A percentile compares a stretch with the other conserved stretches of the same genome.
phyloP scores from a whole-genome alignment of 2,329 filamentous ascomycete genomes.

The Pseudocercospora ulei region DNA sequence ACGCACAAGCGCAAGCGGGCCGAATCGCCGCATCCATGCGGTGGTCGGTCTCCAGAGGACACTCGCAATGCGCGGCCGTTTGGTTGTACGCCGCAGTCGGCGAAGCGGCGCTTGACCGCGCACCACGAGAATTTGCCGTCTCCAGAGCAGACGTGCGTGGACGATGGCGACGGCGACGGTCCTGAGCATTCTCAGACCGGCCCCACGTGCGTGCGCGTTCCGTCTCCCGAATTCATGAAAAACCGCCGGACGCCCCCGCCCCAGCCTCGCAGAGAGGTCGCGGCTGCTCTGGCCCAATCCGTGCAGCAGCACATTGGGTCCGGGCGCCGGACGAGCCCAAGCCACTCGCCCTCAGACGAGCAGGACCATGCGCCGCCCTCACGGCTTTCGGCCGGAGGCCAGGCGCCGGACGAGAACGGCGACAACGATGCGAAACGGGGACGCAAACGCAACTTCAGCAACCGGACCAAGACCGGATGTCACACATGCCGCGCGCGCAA shows the following conservation, averaged over 20 bases:
- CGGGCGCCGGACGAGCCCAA: constrained; percentile 26
- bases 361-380: constrained; percentile 33
- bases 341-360: constrained; percentile 32
- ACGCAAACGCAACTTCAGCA: constrained; percentile 75
- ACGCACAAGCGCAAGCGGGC: constrained; percentile 26
- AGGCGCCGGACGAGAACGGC: constrained; percentile 8
- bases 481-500: constrained; percentile 84
- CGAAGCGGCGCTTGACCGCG: constrained; percentile 21
- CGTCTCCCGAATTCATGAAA: constrained; percentile 15
- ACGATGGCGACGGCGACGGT: constrained; percentile 5
- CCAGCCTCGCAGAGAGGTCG: constrained; percentile 23
- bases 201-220: constrained; percentile 10
- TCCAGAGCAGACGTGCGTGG: background rate
- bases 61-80: constrained; percentile 1
- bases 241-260: constrained; percentile 18
- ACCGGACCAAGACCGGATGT: constrained; percentile 90
- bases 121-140: constrained; percentile 1
- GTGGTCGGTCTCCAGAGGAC: constrained; percentile 10
- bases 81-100: constrained; percentile 14
- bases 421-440: constrained; percentile 45
- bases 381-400: constrained; percentile 25
- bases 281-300: constrained; percentile 43
- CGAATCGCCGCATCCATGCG: constrained; percentile 14
- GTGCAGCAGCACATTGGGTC: constrained; percentile 36
- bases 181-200: constrained; percentile 3